A percentile compares a stretch with the other conserved stretches of the same genome.
phyloP scores from a whole-genome alignment of 306 rosid species.

The Pyrus pyrifolia region DNA sequence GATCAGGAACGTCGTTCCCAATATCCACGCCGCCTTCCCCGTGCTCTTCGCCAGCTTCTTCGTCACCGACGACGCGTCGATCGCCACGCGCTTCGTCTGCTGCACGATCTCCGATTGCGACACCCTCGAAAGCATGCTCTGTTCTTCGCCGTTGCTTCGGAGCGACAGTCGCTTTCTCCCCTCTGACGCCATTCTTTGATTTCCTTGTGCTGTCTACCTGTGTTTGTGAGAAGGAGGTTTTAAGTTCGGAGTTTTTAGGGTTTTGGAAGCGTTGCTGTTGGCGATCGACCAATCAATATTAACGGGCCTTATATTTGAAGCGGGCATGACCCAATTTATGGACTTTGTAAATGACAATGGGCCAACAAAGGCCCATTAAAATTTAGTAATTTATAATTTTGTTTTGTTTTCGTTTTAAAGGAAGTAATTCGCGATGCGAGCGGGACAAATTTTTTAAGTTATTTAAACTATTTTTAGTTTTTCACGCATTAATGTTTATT shows the following conservation, averaged over 20 bases:
- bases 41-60: conserved; percentile 27
- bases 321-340: not conserved
- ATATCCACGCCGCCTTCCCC: conserved; percentile 32
- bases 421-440: no score
- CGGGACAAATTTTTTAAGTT: no score
- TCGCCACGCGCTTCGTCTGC: not conserved
- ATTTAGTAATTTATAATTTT: no score
- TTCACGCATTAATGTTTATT: no score
- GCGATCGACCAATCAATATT: not conserved
- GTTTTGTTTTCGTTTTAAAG: no score
- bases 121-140: not conserved
- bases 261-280: not conserved
- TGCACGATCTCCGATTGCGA: not conserved
- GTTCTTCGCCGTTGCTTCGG: not conserved
- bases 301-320: not conserved
- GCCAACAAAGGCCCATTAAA: not conserved
- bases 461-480: no score
- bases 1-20: conserved; percentile 23
- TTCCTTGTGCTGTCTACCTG: not conserved
- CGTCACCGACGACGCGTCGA: conserved; percentile 17
- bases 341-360: not conserved
- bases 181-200: conserved; percentile 12
- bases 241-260: not conserved
- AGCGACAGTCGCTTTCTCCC: conserved; percentile 14
- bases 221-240: not conserved